Evolutionary conservation across 1,139 yeast genomes (phyloP).

Genomic region (Pichia sp.): DNA sequence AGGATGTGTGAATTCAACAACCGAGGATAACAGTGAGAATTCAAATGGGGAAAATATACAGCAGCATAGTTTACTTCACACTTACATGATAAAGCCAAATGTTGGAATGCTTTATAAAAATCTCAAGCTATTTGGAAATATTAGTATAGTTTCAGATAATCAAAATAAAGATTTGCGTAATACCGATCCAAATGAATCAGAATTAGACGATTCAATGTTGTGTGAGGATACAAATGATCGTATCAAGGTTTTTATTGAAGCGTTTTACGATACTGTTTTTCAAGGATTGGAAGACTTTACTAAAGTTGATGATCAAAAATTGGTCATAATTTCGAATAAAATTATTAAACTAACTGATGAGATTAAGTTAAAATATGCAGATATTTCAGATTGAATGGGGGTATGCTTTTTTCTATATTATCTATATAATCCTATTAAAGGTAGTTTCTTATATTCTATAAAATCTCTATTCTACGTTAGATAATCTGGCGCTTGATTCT

Average conservation of each 20-base stretch:
- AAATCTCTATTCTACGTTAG: neutral
- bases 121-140: conserved; percentile 19
- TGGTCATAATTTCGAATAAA: conserved; percentile 12
- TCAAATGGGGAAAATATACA: conserved; percentile 9
- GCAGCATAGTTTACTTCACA: conserved; percentile 17
- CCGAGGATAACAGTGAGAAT: neutral
- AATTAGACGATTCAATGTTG: conserved; percentile 13
- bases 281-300: conserved; percentile 44
- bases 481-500: conserved; percentile 10
- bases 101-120: conserved; percentile 15
- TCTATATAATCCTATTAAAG: neutral
- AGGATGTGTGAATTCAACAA: conserved; percentile 9
- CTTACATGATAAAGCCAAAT: conserved; percentile 17
- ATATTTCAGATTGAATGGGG: conserved; percentile 8
- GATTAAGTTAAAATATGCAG: conserved; percentile 15
- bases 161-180: conserved; percentile 1
- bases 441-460: too few relatives aligned
- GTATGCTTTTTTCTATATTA: neutral
- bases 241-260: conserved; percentile 42
- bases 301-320: conserved; percentile 36
- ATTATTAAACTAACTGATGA: conserved; percentile 11
- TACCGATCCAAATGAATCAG: conserved; percentile 1
- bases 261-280: conserved; percentile 40
- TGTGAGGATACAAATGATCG: conserved; percentile 57
- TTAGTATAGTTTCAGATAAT: conserved; percentile 3